These are phyloP conservation scores for Aureobasidium sp. DNA, from an alignment of 2,329 filamentous ascomycete species.

Conservation along the genomic window DNA sequence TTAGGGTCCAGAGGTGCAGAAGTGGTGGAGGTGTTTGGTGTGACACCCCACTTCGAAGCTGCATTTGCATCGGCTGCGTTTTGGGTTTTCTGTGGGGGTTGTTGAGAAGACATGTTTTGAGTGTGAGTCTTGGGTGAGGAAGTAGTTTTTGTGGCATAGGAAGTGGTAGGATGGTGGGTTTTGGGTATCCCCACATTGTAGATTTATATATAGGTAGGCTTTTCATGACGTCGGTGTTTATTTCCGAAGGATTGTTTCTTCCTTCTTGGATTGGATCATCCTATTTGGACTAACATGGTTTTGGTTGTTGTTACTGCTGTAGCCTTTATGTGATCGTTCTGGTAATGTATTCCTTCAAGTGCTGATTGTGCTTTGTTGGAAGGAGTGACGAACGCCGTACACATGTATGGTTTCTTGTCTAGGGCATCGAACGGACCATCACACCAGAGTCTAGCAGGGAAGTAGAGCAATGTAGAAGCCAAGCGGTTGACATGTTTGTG, in stretches of 20 bases:
- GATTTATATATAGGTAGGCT: neutral
- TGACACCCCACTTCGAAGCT: conserved; percentile 17
- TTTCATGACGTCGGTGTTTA: neutral
- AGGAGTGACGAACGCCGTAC: no score
- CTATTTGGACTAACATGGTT: no score
- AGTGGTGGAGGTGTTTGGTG: neutral
- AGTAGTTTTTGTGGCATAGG: neutral
- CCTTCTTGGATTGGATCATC: neutral
- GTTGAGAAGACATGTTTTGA: neutral
- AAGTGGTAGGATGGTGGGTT: neutral
- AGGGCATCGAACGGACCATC: no score
- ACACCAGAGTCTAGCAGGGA: no score
- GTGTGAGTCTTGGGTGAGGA: neutral
- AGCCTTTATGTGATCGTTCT: neutral
- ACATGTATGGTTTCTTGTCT: no score
- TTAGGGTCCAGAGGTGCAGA: conserved; percentile 1
- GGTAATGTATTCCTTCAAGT: no score
- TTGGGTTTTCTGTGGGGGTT: neutral
- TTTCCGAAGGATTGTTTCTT: neutral
- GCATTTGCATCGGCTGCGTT: neutral
- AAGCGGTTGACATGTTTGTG: no score
- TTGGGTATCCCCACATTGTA: neutral
- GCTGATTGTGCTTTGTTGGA: no score
- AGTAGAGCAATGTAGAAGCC: no score
- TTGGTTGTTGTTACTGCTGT: neutral